phyloP scores from a whole-genome alignment of 2,329 filamentous ascomycete species.

The Blumeria hordei region DNA sequence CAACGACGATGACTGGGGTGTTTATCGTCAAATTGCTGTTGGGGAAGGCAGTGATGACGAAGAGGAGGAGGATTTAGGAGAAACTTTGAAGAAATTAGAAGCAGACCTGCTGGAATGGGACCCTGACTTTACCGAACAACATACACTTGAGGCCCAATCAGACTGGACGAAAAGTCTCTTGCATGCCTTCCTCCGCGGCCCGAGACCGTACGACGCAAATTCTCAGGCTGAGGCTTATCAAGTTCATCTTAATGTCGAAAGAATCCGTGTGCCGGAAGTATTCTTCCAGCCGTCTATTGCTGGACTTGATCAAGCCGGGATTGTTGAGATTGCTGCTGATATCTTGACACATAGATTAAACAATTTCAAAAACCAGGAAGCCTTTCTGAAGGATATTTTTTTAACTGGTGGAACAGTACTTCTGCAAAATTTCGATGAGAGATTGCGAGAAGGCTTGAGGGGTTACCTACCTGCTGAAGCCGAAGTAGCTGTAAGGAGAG shows the following conservation, averaged over 20 bases:
- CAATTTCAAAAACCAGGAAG: slow-evolving; percentile 30
- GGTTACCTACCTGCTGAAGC: slow-evolving; percentile 46
- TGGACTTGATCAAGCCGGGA: slow-evolving; percentile 75
- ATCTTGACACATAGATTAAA: slow-evolving; percentile 65
- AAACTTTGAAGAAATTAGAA: slow-evolving; percentile 53
- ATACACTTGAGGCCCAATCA: slow-evolving; percentile 73
- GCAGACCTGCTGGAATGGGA: slow-evolving; percentile 69
- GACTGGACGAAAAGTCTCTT: slow-evolving; percentile 88
- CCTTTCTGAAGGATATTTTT: slow-evolving; percentile 69
- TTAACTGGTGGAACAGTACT: slow-evolving; percentile 81
- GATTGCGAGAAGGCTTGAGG: slow-evolving; percentile 47
- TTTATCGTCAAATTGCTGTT: slow-evolving; percentile 79
- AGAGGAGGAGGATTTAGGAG: slow-evolving; percentile 68
- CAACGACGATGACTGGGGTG: slow-evolving; percentile 93
- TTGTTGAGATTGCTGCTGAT: slow-evolving; percentile 77
- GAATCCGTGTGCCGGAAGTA: slow-evolving; percentile 81
- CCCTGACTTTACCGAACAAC: slow-evolving; percentile 69
- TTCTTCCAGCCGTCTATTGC: slow-evolving; percentile 84
- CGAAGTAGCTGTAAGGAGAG: slow-evolving; percentile 44
- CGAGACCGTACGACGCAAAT: slow-evolving; percentile 61
- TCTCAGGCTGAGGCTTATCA: slow-evolving; percentile 65
- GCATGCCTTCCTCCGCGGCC: slow-evolving; percentile 74
- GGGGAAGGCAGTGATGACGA: slow-evolving; percentile 68
- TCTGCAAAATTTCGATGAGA: slow-evolving; percentile 68
- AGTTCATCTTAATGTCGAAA: slow-evolving; percentile 87